Conservation (phyloP, 2,329 filamentous ascomycete species). For the Sclerotinia sclerotiorum region DNA sequence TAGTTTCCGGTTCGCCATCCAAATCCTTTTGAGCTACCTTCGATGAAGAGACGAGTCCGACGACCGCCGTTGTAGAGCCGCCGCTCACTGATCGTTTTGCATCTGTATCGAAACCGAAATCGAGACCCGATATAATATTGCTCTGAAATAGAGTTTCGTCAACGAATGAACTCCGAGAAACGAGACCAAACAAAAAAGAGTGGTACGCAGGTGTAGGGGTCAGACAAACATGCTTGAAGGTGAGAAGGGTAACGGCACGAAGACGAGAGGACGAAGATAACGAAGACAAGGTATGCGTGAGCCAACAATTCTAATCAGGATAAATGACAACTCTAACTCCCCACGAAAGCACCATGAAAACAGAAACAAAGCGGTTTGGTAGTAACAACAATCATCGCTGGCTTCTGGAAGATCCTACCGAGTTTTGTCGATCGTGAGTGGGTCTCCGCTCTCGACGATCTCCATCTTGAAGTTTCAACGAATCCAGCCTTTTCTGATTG, state of each 20-base stretch:
- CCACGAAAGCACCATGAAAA: constrained; percentile 30
- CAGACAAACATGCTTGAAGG: constrained; percentile 6
- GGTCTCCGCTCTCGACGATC: constrained; percentile 58
- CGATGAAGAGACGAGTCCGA: constrained; percentile 22
- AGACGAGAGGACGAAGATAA: constrained; percentile 21
- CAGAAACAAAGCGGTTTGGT: constrained; percentile 37
- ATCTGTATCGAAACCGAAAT: constrained; percentile 29
- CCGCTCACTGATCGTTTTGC: constrained; percentile 8
- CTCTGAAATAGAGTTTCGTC: constrained; percentile 26
- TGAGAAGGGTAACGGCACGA: constrained; percentile 22
- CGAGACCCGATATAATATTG: background rate
- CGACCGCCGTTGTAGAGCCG: constrained; percentile 28
- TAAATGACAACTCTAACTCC: constrained; percentile 27
- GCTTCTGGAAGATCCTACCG: constrained; percentile 49
- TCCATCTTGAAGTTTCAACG: constrained; percentile 84
- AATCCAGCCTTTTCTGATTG: constrained; percentile 83
- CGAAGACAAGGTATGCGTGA: constrained; percentile 35
- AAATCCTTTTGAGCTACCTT: constrained; percentile 19
- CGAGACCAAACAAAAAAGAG: constrained; percentile 21
- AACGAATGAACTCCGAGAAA: constrained; percentile 27
- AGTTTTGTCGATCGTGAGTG: constrained; percentile 60
- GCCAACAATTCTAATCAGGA: constrained; percentile 35
- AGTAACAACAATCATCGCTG: constrained; percentile 41
- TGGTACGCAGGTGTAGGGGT: background rate
- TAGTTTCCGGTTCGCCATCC: constrained; percentile 22